Evolutionary conservation across 495 filamentous ascomycete species (phyloP), one percentile per base, ranked within the genome.

Genomic region (Talaromyces liani): DNA sequence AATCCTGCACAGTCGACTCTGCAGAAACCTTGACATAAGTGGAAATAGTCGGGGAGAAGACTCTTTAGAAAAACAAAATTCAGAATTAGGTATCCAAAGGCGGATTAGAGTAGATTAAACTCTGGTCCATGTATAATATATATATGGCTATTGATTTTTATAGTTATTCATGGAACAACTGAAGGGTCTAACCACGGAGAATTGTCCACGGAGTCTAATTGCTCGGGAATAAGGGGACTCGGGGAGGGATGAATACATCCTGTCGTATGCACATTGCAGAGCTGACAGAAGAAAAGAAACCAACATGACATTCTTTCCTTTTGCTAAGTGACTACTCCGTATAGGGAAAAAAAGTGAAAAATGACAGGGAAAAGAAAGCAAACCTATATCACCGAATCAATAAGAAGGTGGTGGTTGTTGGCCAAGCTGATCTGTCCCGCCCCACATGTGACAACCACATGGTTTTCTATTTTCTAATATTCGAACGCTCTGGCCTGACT

Each of bases 371-470:
- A 27, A 31, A 56, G 24, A 29, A 6, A 56, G 16, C 6, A 54
- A n/a, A 14, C 27, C 12, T 18, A 45, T 45, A 45, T 45, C 39
- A 45, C 39, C 16, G 39, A 45, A 18, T n/a, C 27, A 27, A 27
- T 27, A 27, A 27, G 27, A 45, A 18, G 16, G 6, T 18, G 39
- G n/a, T 45, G 8, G 39, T 45, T 41, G 45, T 49, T 49, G 45
- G 45, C 45, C 53, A 56, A 56, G 53, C 24, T 56, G 53, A 56
- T 56, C 53, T 27, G 53, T 56, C 9, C 12, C 10, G 53, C 27
- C 27, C 31, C 56, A 58, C 56, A 36, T 10, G 56, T 58, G 56
- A 33, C 56, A 58, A 58, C 56, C 56, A 58, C 56, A 58, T 58
- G 56, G 56, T 58, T 58, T 57, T 57, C 27, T 54, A 54, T 58